These are phyloP conservation scores for Knoxia roxburghii DNA, from an alignment of 257 asterid genomes.

Conservation along the genomic window DNA sequence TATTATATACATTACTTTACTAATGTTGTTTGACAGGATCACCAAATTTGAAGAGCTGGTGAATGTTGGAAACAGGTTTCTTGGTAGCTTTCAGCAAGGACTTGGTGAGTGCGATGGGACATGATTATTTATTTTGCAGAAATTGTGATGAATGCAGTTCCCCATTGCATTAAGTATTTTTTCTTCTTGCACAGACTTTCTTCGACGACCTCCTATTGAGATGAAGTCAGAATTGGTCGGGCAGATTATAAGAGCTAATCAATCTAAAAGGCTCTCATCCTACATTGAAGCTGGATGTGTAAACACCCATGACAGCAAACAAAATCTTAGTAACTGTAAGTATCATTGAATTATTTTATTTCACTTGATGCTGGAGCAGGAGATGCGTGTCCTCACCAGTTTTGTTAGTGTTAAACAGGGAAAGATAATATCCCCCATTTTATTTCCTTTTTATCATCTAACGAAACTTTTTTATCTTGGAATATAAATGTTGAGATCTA, in stretches of 20 bases:
- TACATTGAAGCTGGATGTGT: slow-evolving; percentile 62
- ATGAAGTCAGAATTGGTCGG: slow-evolving; percentile 41
- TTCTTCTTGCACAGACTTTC: slow-evolving; percentile 34
- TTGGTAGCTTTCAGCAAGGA: slow-evolving; percentile 61
- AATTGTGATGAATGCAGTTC: neutral
- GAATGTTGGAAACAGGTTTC: slow-evolving; percentile 44
- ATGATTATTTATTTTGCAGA: neutral
- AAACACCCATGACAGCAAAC: slow-evolving; percentile 41
- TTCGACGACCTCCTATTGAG: slow-evolving; percentile 42
- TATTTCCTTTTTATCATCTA: neutral
- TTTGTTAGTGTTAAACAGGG: neutral
- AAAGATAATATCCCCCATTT: too few species aligned
- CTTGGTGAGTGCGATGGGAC: slow-evolving; percentile 41
- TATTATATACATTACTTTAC: neutral
- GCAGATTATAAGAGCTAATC: slow-evolving; percentile 44
- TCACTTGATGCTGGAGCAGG: neutral
- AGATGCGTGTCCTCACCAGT: neutral
- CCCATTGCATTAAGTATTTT: neutral
- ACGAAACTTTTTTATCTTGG: neutral
- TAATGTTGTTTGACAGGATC: slow-evolving; percentile 35
- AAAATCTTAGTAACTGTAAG: slow-evolving; percentile 66
- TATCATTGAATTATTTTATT: neutral
- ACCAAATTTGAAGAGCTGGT: slow-evolving; percentile 57
- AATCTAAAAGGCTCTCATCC: slow-evolving; percentile 48
- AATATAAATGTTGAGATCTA: neutral